phyloP scores from a whole-genome alignment of 345 rosid species.

The Pseudoturritis turrita region DNA sequence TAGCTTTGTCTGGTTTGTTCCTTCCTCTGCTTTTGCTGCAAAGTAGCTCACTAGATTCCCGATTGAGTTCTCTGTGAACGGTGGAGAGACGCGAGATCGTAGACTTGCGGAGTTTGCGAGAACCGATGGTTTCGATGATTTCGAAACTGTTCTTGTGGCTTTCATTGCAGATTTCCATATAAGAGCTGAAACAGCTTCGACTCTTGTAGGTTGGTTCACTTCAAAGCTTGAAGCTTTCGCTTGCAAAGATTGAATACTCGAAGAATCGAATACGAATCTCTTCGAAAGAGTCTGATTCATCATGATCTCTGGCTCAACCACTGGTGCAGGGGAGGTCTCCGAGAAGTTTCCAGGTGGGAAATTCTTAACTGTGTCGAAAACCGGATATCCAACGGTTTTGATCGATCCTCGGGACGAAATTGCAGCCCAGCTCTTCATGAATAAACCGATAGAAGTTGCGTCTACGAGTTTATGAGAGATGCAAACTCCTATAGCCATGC shows the following conservation, averaged over 20 bases:
- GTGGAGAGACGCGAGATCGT: constrained; percentile 27
- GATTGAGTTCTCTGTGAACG: constrained; percentile 31
- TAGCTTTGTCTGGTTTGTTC: constrained; percentile 22
- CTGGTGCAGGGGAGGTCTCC: constrained; percentile 31
- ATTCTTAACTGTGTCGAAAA: constrained; percentile 2
- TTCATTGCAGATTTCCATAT: constrained; percentile 38
- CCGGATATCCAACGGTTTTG: constrained; percentile 15
- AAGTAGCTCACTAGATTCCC: constrained; percentile 45
- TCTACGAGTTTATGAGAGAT: constrained; percentile 32
- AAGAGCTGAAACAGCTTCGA: constrained; percentile 49
- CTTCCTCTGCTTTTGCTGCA: constrained; percentile 22
- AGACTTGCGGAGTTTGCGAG: constrained; percentile 36
- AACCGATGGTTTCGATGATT: constrained; percentile 28
- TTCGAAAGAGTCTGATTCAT: constrained; percentile 18
- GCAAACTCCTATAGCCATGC: constrained; percentile 32
- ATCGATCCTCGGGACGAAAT: constrained; percentile 18
- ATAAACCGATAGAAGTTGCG: constrained; percentile 7
- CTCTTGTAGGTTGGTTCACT: constrained; percentile 40
- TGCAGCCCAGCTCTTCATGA: constrained; percentile 35
- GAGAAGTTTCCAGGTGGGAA: constrained; percentile 29
- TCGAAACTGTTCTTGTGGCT: constrained; percentile 21
- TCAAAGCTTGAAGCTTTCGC: constrained; percentile 27
- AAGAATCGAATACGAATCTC: constrained; percentile 16
- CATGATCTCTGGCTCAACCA: constrained; percentile 28
- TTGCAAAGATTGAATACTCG: constrained; percentile 22